Evolutionary conservation across 2,329 filamentous ascomycete species (phyloP), one percentile per base, ranked within the genome.

Genomic region (Microthyrium microscopicum): DNA sequence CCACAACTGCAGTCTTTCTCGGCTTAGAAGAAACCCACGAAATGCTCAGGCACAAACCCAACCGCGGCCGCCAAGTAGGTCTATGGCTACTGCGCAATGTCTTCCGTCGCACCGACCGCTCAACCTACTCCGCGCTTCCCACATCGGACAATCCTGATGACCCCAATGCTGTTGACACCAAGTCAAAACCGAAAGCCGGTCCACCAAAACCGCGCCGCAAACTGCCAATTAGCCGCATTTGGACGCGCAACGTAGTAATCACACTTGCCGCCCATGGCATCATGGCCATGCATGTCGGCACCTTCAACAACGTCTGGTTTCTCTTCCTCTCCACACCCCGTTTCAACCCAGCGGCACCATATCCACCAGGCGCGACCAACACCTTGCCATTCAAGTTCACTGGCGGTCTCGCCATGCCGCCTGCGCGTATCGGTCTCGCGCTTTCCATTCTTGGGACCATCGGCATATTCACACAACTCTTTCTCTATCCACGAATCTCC

Each of bases 11-110:
- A 2, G 63, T 77, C 3, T 57, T 77, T 35, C 58, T 81, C 18
- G 73, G 71, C 8, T 59, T 82, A 2, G 73, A 81, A 49, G 77
- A 81, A 22, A 34, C 31, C 8, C 31, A 34, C 26, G 57, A 63
- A 22, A 41, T 53, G 4, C 42, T 53, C 31, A 53, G 49, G 36
- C 48, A 56, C 26, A 55, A 51, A 31, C 46, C 48, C 2, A 61
- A 64, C 31, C 51, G 43, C 16, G 57, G 57, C 2, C 44, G 61
- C 3, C 43, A 45, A 9, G 28, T 62, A 2, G 53, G 55, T 4
- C 46, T 44, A 17, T 57, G 52, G 50, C 42, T 64, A 2, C 41
- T 41, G 8, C 44, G 49, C 9, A 42, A 41, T 2, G 16, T 61
- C 1, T 49, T 55, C 27, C 46, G 52, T 15, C 41, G 31, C 8